Percentiles rank a stretch among this genome's conserved stretches.
Conservation (phyloP, 2,329 filamentous ascomycete species). For the Pseudocercospora musae region DNA sequence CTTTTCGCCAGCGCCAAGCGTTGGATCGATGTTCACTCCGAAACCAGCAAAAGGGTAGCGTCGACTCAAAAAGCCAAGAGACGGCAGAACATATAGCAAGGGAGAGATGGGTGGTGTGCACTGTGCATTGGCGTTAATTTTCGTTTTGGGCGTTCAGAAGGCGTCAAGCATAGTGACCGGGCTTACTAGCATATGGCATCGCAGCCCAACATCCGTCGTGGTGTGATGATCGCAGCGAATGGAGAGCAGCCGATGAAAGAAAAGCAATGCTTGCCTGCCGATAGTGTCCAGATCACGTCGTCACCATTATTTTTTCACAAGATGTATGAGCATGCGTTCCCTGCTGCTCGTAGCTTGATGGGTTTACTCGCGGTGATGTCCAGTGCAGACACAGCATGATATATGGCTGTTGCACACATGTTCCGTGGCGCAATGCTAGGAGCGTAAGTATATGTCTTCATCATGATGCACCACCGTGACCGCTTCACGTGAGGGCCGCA, state of each 20-base stretch:
- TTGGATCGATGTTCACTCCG: slow-evolving; percentile 14
- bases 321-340: too few species aligned
- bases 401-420: too few species aligned
- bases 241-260: neutral
- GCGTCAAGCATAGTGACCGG: neutral
- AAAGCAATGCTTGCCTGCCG: neutral
- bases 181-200: slow-evolving; percentile 5
- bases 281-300: neutral
- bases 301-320: neutral
- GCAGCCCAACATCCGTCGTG: slow-evolving; percentile 6
- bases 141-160: neutral
- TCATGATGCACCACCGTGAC: too few species aligned
- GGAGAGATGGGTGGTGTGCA: too few species aligned
- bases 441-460: too few species aligned
- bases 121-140: neutral
- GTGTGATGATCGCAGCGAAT: neutral
- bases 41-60: slow-evolving; percentile 7
- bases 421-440: too few species aligned
- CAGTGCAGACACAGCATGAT: too few species aligned
- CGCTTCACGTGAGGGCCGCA: too few species aligned
- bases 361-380: too few species aligned
- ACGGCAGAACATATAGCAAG: neutral
- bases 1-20: slow-evolving; percentile 1
- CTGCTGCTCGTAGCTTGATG: too few species aligned
- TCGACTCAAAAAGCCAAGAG: neutral